Base-by-base conservation (phyloP, 257 asterid species). In the Solanum neorickii region DNA sequence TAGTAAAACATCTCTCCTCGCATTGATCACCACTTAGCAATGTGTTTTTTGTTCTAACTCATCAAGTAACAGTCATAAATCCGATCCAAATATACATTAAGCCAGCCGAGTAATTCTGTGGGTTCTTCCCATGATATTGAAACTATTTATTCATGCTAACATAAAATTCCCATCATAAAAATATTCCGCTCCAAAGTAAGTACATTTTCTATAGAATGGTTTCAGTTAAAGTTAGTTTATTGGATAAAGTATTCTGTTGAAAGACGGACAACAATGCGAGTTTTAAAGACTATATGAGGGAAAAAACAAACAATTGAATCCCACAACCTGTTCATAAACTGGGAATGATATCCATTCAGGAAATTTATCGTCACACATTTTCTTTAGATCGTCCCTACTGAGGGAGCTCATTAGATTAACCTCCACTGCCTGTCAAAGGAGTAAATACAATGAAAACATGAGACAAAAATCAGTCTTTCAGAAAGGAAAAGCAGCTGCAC, bases 341-440 rank as follows among this genome's bases (percentile, higher is more conserved):
- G 99, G 99, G 91, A 97, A 97, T 4, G 99, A 96, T 85, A 97
- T 97, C 99, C 99, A 97, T 85, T 94, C 98, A 1, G 99, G 99
- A 89, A 92, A 93, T 82, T 94, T 95, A 59, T 95, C 99, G 77
- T 99, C 99, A 82, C 99, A 97, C 39, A 95, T 94, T 90, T 95
- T 95, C 88, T 92, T 95, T 92, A 97, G 87, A 87, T 97, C 99
- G 23, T 97, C 99, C 93, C 96, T 94, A 88, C 84, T 92, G 89
- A 97, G 94, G 60, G 96, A 93, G 91, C 99, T 91, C 21, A 97
- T 91, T 74, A 94, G 92, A 87, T 96, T 95, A 86, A 97, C 92
- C 88, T 97, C 98, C 62, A 92, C 96, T 29, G 99, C 99, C 99
- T 97, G 96, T 86, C 25, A 77, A 77, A 77, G 62, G n/a, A 77